Evolutionary conservation across 805 yeast species (phyloP), one percentile per base, ranked within the genome.

Genomic region (Spencermartinsiella europaea): DNA sequence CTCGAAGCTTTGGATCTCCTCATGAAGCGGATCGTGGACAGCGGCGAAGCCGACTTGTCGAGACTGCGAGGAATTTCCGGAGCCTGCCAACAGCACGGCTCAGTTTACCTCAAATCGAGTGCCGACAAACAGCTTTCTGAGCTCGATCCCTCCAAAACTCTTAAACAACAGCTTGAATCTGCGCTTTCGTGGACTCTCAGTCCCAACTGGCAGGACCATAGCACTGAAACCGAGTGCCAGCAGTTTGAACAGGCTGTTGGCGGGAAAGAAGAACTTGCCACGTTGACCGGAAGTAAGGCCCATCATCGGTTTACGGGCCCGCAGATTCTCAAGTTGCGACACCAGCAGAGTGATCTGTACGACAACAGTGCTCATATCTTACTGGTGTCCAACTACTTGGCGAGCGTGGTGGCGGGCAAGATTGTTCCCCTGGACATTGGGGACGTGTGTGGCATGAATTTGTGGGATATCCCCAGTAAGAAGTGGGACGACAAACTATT

Each of bases 161-260:
- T 85, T 42, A 60, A 69, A 33, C 72, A 68, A 1, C 85, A 76
- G 51, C 46, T 58, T 1, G 38, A 28, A 1, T 5, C 39, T 1
- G 25, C 45, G 4, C 41, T 58, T 25, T 70, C 91, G 1, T 73
- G 80, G 55, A 69, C 73, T 4, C 72, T 72, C 35, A 82, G 95
- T 3, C 95, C 96, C 5, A 89, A 90, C 61, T 89, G 97, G 97
- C 97, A 89, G 65, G 96, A 89, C 60, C 95, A 87, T 60, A 83
- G 93, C 20, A 89, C 97, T 0, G 83, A 78, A 3, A 65, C 71
- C 17, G 95, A 89, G 61, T 72, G 85, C 46, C 59, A 68, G 22
- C 72, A 63, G 28, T 81, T 87, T 56, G 93, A 86, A 58, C 61
- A 62, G 0, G 69, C 69, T 1, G 75, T 75, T 8, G 89, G 85